These are phyloP conservation scores for Pyrrhoderma noxium DNA, from an alignment of 1,284 basidiomycete species.

Conservation along the genomic window DNA sequence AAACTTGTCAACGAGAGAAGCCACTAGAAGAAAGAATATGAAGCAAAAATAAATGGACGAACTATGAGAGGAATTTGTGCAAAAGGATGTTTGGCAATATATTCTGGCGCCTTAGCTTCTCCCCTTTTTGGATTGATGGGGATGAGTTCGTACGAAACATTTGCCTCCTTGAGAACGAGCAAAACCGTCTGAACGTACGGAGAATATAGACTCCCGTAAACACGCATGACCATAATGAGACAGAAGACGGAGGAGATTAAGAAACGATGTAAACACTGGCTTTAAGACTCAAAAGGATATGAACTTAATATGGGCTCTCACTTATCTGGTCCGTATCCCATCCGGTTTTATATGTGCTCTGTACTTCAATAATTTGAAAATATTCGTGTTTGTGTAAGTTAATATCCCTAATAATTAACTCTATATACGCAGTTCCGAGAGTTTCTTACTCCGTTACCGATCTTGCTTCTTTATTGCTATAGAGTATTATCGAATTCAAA, in stretches of 20 bases:
- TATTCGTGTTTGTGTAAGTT: too few species aligned
- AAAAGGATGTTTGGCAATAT: slow-evolving; percentile 48
- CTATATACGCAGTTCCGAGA: too few species aligned
- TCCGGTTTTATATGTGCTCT: too few species aligned
- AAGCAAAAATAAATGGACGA: slow-evolving; percentile 18
- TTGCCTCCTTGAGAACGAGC: slow-evolving; percentile 16
- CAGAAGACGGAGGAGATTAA: not conserved
- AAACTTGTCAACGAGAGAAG: not conserved
- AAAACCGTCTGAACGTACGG: slow-evolving; percentile 16
- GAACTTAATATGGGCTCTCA: too few species aligned
- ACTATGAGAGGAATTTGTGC: slow-evolving; percentile 60
- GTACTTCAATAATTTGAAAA: too few species aligned
- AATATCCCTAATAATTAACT: too few species aligned
- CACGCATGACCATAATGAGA: slow-evolving; percentile 12
- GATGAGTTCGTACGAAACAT: slow-evolving; percentile 19
- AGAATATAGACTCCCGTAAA: slow-evolving; percentile 18
- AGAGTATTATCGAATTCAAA: too few species aligned
- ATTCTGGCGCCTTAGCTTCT: slow-evolving; percentile 42
- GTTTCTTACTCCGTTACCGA: too few species aligned
- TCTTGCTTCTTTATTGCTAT: too few species aligned
- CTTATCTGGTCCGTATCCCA: too few species aligned
- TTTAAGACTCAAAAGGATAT: too few species aligned
- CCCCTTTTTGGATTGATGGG: slow-evolving; percentile 13
- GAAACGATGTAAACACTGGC: too few species aligned
- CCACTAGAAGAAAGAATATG: not conserved